Conservation (phyloP, 495 filamentous ascomycete species). For the Penicillium flavigenum region DNA sequence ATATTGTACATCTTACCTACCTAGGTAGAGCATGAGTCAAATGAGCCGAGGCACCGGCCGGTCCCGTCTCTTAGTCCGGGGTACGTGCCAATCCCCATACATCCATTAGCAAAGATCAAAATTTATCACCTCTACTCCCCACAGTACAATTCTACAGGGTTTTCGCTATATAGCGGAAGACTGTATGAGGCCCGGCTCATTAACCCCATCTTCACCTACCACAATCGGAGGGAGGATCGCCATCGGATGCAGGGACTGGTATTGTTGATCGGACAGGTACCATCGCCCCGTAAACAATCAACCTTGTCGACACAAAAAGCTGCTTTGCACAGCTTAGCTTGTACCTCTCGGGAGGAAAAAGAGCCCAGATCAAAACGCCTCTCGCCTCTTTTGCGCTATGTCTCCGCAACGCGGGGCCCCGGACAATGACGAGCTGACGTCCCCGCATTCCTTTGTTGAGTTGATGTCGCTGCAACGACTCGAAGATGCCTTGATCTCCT, state of each 20-base stretch:
- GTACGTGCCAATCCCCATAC: conserved; percentile 6
- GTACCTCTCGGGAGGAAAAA: background rate
- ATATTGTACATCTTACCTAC: background rate
- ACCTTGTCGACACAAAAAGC: background rate
- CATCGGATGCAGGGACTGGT: background rate
- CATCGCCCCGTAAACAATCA: background rate
- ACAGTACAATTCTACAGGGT: background rate
- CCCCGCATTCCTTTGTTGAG: conserved; percentile 30
- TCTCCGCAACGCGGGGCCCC: conserved; percentile 11
- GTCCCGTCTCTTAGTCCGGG: conserved; percentile 12
- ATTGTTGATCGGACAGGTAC: conserved; percentile 5
- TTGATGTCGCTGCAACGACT: conserved; percentile 40
- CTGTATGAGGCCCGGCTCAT: background rate
- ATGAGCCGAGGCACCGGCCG: conserved; percentile 11
- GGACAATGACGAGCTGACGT: conserved; percentile 13
- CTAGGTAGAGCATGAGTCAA: background rate
- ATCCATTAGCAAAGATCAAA: conserved; percentile 1
- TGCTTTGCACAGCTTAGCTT: background rate
- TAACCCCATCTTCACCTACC: background rate
- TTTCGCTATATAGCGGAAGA: background rate
- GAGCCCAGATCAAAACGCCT: too few species aligned
- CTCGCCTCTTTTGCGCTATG: conserved; percentile 3
- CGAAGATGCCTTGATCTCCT: conserved; percentile 12
- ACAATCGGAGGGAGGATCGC: background rate
- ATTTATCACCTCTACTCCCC: background rate